These are phyloP conservation scores for Pythium sp. DNA, from an alignment of 352 stramenopile species.

Conservation along the genomic window DNA sequence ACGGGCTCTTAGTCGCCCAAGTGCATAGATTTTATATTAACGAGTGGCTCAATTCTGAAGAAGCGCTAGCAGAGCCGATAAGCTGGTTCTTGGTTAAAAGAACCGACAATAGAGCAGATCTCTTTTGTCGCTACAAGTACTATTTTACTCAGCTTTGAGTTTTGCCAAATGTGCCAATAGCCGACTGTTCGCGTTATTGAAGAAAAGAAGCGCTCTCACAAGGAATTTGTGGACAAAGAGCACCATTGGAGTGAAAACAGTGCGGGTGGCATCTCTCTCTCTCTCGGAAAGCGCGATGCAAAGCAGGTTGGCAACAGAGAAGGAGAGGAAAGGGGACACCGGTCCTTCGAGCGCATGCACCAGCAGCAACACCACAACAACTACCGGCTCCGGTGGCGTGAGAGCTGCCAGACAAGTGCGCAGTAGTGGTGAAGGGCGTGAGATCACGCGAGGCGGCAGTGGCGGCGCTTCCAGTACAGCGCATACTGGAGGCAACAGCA, in stretches of 20 bases:
- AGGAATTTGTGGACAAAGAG: background rate
- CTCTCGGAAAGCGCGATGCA: background rate
- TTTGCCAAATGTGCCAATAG: too few species aligned
- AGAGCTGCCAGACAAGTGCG: conserved; percentile 35
- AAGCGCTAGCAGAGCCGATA: background rate
- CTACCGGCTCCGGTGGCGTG: conserved; percentile 10
- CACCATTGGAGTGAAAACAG: background rate
- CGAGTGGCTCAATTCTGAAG: conserved; percentile 3
- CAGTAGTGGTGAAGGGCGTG: conserved; percentile 29
- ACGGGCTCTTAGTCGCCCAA: background rate
- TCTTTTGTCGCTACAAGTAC: background rate
- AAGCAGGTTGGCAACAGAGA: conserved; percentile 3
- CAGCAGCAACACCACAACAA: background rate
- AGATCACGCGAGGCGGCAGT: conserved; percentile 20
- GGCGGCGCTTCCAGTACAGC: conserved; percentile 1
- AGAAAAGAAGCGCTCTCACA: background rate
- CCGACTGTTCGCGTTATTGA: background rate
- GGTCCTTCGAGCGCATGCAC: conserved; percentile 27
- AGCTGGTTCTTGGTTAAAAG: conserved; percentile 6
- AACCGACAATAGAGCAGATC: background rate
- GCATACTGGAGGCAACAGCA: background rate
- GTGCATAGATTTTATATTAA: conserved; percentile 18
- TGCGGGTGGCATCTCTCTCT: background rate
- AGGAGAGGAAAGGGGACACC: conserved; percentile 6
- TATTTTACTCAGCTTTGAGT: background rate